These are phyloP conservation scores for Myotisia sp. DNA, from an alignment of 2,329 filamentous ascomycete species.

Conservation along the genomic window DNA sequence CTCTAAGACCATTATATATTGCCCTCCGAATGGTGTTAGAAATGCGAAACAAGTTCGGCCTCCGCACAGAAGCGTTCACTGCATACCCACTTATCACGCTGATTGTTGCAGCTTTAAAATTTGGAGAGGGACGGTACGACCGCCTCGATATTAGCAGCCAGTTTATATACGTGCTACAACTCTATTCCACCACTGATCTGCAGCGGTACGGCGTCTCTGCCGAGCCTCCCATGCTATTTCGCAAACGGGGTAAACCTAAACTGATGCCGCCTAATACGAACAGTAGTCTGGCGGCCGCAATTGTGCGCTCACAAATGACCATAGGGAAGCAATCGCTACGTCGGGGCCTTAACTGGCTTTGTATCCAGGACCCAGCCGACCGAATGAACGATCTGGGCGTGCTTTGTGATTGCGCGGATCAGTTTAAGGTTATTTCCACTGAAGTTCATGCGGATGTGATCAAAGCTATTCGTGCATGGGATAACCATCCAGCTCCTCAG, in stretches of 20 bases:
- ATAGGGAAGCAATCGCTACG: slow-evolving; percentile 24
- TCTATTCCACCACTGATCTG: slow-evolving; percentile 37
- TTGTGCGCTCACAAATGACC: slow-evolving; percentile 26
- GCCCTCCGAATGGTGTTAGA: slow-evolving; percentile 38
- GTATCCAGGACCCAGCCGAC: slow-evolving; percentile 46
- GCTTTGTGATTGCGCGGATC: slow-evolving; percentile 34
- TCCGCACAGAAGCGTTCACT: slow-evolving; percentile 36
- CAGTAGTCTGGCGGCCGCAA: no score
- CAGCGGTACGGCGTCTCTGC: slow-evolving; percentile 35
- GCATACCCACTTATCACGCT: slow-evolving; percentile 45
- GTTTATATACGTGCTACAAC: slow-evolving; percentile 36
- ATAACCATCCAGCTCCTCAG: slow-evolving; percentile 5
- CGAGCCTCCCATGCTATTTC: slow-evolving; percentile 33
- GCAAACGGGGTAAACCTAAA: slow-evolving; percentile 16
- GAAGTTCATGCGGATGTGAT: slow-evolving; percentile 18
- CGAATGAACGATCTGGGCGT: slow-evolving; percentile 43
- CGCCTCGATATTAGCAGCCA: slow-evolving; percentile 25
- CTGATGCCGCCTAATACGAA: neutral
- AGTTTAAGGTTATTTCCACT: slow-evolving; percentile 35
- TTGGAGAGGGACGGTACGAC: slow-evolving; percentile 23
- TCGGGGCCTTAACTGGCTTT: slow-evolving; percentile 30
- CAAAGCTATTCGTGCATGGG: slow-evolving; percentile 16
- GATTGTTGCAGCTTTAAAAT: slow-evolving; percentile 40
- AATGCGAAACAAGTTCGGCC: slow-evolving; percentile 35
- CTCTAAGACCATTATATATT: slow-evolving; percentile 36